phyloP scores from a whole-genome alignment of 106 monocot species.

The Dendrobium chrysotoxum region DNA sequence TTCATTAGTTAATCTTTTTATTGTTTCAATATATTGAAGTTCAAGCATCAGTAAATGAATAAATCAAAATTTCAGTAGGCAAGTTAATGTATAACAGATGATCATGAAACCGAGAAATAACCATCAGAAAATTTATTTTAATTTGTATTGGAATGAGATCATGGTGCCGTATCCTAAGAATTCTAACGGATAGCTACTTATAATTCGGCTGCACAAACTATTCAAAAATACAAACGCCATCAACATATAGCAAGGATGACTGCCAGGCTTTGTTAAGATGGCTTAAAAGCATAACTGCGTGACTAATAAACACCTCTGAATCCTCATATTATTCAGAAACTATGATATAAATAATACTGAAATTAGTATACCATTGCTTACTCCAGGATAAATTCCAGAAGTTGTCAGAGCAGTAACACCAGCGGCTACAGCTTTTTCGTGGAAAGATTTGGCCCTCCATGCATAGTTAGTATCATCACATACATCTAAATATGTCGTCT shows the following conservation, averaged over 20 bases:
- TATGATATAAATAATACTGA: not conserved
- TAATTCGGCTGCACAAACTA: too few relatives aligned
- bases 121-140: not conserved
- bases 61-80: not conserved
- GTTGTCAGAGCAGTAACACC: slow-evolving; percentile 82
- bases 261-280: too few relatives aligned
- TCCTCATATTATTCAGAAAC: not conserved
- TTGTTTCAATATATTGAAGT: too few relatives aligned
- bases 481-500: slow-evolving; percentile 93
- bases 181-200: too few relatives aligned
- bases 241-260: too few relatives aligned
- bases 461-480: slow-evolving; percentile 90
- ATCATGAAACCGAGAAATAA: not conserved
- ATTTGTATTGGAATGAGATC: not conserved
- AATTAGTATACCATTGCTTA: slow-evolving; percentile 72
- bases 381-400: slow-evolving; percentile 92
- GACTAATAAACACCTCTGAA: too few relatives aligned
- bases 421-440: slow-evolving; percentile 53
- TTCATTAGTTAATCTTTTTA: too few relatives aligned
- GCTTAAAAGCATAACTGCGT: too few relatives aligned
- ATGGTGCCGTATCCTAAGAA: too few relatives aligned
- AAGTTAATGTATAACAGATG: not conserved
- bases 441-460: slow-evolving; percentile 62
- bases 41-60: too few relatives aligned
- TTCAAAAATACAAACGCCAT: too few relatives aligned